phyloP scores from a whole-genome alignment of 2,329 filamentous ascomycete genomes.

The Penicillium sp. region DNA sequence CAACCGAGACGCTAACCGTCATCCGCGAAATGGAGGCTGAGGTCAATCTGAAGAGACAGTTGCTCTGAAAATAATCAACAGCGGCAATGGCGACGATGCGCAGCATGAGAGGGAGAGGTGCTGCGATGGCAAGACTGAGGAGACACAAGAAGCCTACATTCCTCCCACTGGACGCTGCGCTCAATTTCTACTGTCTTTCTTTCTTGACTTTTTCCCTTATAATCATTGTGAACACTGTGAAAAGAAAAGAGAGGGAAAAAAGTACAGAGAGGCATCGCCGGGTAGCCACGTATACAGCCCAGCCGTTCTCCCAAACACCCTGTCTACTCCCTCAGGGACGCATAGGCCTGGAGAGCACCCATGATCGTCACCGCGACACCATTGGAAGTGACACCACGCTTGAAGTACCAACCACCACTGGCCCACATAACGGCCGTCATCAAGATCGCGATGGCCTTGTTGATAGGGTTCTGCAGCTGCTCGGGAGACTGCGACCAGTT shows the following conservation, averaged over 20 bases:
- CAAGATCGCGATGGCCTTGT: constrained; percentile 35
- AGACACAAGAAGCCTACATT: no score
- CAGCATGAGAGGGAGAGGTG: constrained; percentile 28
- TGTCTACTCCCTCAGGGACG: constrained; percentile 19
- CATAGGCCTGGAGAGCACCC: constrained; percentile 31
- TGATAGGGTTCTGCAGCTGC: constrained; percentile 32
- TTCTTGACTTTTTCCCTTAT: no score
- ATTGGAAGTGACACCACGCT: constrained; percentile 32
- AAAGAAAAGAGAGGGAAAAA: no score
- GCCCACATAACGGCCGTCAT: constrained; percentile 32
- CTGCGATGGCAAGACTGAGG: no score
- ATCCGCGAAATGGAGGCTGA: constrained; percentile 11
- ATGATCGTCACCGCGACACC: constrained; percentile 26
- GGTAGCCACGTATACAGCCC: background rate
- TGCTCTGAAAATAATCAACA: constrained; percentile 36
- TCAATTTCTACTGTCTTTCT: no score
- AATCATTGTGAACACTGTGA: no score
- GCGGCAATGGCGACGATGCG: constrained; percentile 22
- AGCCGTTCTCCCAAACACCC: background rate
- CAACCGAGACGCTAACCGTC: background rate
- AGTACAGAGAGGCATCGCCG: no score
- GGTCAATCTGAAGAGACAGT: constrained; percentile 25
- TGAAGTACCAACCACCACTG: constrained; percentile 39
- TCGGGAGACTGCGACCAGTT: constrained; percentile 18
- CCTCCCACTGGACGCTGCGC: no score